Evolutionary conservation across 2,329 filamentous ascomycete genomes (phyloP).

Genomic region (Talaromyces sp.): DNA sequence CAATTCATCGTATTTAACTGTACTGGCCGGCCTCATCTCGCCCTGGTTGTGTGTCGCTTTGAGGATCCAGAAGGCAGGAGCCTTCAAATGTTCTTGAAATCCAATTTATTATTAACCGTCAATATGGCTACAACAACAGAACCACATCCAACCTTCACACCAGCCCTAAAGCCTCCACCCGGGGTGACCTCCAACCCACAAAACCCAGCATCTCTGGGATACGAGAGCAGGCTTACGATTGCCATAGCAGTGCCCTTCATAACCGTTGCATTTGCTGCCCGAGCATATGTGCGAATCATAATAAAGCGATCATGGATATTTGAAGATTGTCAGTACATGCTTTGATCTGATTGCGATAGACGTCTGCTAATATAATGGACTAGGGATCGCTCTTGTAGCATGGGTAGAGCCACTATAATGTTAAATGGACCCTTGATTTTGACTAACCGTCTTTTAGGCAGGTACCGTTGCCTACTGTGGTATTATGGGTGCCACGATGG

Average conservation of each 20-base stretch:
- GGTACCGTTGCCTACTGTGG: constrained; percentile 3
- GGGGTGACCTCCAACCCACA: constrained; percentile 1
- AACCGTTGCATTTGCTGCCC: background rate
- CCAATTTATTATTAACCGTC: background rate
- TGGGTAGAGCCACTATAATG: background rate
- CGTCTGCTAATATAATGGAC: background rate
- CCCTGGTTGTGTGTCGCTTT: background rate
- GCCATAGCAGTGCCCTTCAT: background rate
- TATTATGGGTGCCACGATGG: constrained; percentile 1
- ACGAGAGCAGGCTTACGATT: constrained; percentile 1
- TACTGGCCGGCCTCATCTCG: background rate
- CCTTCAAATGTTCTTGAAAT: background rate
- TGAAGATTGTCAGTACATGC: background rate
- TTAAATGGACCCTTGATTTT: background rate
- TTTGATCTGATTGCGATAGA: background rate
- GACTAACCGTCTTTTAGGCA: background rate
- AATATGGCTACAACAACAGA: background rate
- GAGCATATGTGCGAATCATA: background rate
- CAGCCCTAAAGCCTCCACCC: background rate
- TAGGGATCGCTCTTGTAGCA: background rate
- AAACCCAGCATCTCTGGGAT: background rate
- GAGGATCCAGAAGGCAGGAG: background rate
- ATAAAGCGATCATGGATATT: constrained; percentile 6
- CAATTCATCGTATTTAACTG: background rate
- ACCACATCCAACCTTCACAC: background rate